These are phyloP conservation scores for Kurtzmaniella quercitrusa DNA, from an alignment of 1,139 yeast species.

Conservation along the genomic window DNA sequence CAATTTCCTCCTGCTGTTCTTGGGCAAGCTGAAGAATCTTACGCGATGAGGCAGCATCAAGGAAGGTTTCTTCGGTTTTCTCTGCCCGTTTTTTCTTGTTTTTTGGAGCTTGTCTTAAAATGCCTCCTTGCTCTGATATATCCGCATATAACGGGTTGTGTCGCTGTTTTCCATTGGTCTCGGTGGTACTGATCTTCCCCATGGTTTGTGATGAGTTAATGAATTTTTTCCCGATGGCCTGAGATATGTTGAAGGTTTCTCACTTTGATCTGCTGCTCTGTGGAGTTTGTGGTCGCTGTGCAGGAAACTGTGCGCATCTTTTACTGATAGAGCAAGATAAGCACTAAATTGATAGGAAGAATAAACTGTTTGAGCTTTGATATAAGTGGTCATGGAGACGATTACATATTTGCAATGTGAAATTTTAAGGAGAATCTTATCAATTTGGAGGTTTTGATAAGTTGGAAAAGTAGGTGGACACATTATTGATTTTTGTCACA, in stretches of 20 bases:
- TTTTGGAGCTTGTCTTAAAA: conserved; percentile 46
- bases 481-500: too few species aligned
- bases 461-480: too few species aligned
- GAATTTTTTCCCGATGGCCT: neutral
- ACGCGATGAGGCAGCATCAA: conserved; percentile 81
- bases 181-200: conserved; percentile 61
- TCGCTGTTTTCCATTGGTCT: conserved; percentile 45
- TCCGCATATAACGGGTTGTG: conserved; percentile 83
- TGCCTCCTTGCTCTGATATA: conserved; percentile 68
- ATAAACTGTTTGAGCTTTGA: too few species aligned
- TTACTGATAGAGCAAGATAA: too few species aligned
- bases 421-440: too few species aligned
- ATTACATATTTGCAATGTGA: too few species aligned
- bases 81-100: conserved; percentile 29
- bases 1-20: conserved; percentile 88
- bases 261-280: neutral
- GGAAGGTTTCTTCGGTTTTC: conserved; percentile 54
- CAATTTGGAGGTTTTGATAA: too few species aligned
- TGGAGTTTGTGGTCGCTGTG: too few species aligned
- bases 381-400: too few species aligned
- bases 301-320: too few species aligned
- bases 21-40: conserved; percentile 84
- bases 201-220: conserved; percentile 23
- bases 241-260: neutral
- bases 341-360: too few species aligned